A percentile compares a stretch with the other conserved stretches of the same genome.
These are phyloP conservation scores for Aureobasidium vineae DNA, from an alignment of 2,329 filamentous ascomycete genomes.

Conservation along the genomic window DNA sequence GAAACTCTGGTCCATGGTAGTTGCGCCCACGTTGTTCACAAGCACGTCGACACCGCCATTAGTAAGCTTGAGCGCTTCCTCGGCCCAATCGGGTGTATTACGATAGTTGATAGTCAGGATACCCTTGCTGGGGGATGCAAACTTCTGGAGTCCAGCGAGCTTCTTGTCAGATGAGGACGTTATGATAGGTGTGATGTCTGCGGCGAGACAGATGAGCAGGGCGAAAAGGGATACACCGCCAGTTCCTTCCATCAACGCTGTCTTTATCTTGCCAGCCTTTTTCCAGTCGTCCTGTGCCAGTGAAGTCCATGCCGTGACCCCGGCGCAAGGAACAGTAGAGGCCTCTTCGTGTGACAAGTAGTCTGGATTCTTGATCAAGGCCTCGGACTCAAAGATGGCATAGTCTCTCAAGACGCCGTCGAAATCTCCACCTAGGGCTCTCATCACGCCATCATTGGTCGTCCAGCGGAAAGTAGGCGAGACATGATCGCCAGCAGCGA, in stretches of 20 bases:
- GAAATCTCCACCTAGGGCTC: constrained; percentile 45
- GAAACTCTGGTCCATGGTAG: constrained; percentile 35
- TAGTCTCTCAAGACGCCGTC: constrained; percentile 47
- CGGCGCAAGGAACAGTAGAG: constrained; percentile 46
- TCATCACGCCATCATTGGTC: constrained; percentile 38
- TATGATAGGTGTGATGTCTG: constrained; percentile 40
- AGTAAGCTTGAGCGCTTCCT: constrained; percentile 28
- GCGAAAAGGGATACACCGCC: constrained; percentile 36
- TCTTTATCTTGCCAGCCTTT: constrained; percentile 42
- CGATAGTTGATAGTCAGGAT: constrained; percentile 31
- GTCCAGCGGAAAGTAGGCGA: constrained; percentile 39
- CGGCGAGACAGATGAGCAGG: constrained; percentile 34
- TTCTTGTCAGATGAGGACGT: constrained; percentile 34
- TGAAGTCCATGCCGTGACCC: constrained; percentile 48
- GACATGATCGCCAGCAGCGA: constrained; percentile 31
- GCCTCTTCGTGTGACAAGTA: constrained; percentile 43
- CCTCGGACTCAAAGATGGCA: constrained; percentile 43
- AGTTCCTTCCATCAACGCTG: constrained; percentile 47
- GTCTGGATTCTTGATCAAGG: constrained; percentile 40
- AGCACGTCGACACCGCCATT: constrained; percentile 29
- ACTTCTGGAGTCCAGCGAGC: constrained; percentile 25
- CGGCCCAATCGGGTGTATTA: constrained; percentile 31
- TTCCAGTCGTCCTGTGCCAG: constrained; percentile 34
- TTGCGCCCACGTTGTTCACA: constrained; percentile 35
- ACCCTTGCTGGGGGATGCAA: constrained; percentile 32